Evolutionary conservation across 108 stramenopile species (phyloP).

Genomic region (Asterionellopsis glacialis): DNA sequence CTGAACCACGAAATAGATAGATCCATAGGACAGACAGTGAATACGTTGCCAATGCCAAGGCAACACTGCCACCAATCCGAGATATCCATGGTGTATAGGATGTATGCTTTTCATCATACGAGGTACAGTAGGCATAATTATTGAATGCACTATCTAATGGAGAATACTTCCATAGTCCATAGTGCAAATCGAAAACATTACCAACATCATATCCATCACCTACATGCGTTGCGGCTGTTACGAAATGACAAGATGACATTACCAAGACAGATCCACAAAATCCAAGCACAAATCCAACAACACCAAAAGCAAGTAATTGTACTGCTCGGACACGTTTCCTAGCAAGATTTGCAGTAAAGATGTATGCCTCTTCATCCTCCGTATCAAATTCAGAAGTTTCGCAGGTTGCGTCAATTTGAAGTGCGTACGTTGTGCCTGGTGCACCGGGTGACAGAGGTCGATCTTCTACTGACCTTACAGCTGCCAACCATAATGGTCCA

Average conservation of each 20-base stretch:
- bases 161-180: constrained; percentile 53
- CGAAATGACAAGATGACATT: constrained; percentile 40
- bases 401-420: too few relatives aligned
- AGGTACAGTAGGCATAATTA: constrained; percentile 40
- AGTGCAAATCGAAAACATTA: constrained; percentile 32
- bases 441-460: too few relatives aligned
- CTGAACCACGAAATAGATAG: constrained; percentile 38
- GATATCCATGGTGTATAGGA: constrained; percentile 22
- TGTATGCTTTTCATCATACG: constrained; percentile 34
- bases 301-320: constrained; percentile 36
- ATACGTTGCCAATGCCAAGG: constrained; percentile 24
- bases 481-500: too few relatives aligned
- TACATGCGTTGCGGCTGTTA: constrained; percentile 24
- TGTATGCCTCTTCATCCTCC: constrained; percentile 22
- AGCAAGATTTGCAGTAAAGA: constrained; percentile 24
- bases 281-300: constrained; percentile 29
- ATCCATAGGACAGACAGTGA: constrained; percentile 37
- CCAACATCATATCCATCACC: constrained; percentile 14
- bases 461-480: too few relatives aligned
- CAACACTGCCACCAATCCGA: constrained; percentile 17
- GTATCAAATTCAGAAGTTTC: too few relatives aligned
- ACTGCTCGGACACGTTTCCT: constrained; percentile 34
- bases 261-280: constrained; percentile 35
- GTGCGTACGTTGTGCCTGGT: too few relatives aligned
- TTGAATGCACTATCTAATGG: constrained; percentile 39